Evolutionary conservation across 306 rosid species (phyloP).

Genomic region (Vigna mungo): DNA sequence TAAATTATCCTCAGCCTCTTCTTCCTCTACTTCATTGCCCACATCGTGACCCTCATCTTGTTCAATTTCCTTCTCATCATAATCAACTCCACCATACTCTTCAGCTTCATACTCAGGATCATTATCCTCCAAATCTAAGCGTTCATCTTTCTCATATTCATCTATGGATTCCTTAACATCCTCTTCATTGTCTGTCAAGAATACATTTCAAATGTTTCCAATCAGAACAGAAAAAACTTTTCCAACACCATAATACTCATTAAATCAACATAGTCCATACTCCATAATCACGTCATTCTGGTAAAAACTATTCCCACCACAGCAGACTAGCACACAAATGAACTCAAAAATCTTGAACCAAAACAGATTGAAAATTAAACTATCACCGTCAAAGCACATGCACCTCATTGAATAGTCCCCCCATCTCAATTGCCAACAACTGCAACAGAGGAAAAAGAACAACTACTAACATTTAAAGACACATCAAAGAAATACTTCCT

Average conservation of each 20-base stretch:
- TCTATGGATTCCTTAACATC: conserved; percentile 81
- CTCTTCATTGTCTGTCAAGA: conserved; percentile 82
- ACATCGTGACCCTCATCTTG: conserved; percentile 75
- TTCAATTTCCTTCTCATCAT: conserved; percentile 92
- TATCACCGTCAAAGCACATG: background rate
- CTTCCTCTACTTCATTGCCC: conserved; percentile 81
- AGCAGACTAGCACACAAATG: conserved; percentile 18
- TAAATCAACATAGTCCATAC: conserved; percentile 19
- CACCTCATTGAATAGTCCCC: conserved; percentile 7
- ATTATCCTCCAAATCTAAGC: conserved; percentile 92
- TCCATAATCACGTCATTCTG: conserved; percentile 38
- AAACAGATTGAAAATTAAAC: conserved; percentile 1
- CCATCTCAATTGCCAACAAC: background rate
- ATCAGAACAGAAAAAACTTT: conserved; percentile 45
- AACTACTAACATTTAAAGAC: background rate
- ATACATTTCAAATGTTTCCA: conserved; percentile 50
- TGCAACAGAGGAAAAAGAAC: background rate
- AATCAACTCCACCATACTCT: conserved; percentile 88
- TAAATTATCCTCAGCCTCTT: conserved; percentile 70
- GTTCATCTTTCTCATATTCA: conserved; percentile 86
- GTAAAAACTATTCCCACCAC: background rate
- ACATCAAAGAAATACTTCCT: background rate
- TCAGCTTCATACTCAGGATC: conserved; percentile 95
- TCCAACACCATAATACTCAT: conserved; percentile 43
- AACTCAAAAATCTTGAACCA: conserved; percentile 29